phyloP scores from a whole-genome alignment of 2,329 filamentous ascomycete genomes.

The Ampelomyces quisqualis region DNA sequence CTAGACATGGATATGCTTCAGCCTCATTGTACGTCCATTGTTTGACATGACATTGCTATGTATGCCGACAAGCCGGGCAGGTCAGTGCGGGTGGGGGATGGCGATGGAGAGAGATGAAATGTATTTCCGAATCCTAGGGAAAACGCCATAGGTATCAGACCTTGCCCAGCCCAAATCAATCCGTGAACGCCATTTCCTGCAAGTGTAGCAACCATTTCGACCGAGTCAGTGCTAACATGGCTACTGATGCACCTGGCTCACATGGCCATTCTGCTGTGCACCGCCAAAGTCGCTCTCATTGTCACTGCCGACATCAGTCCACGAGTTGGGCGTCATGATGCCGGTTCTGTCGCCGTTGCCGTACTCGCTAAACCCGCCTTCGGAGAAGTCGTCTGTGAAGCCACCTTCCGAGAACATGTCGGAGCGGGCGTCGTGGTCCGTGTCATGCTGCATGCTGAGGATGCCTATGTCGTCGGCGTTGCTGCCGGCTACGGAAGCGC shows the following conservation, averaged over 20 bases:
- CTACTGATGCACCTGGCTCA: constrained; percentile 34
- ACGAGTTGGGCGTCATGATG: constrained; percentile 41
- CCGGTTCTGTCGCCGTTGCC: constrained; percentile 26
- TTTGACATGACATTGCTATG: no score
- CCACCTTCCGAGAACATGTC: constrained; percentile 40
- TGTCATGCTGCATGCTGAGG: constrained; percentile 38
- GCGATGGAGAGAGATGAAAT: no score
- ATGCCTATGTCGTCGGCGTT: constrained; percentile 40
- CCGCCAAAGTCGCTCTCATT: constrained; percentile 44
- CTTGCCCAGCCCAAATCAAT: background rate
- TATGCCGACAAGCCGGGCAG: no score
- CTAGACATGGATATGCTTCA: background rate
- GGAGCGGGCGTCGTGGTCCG: constrained; percentile 38
- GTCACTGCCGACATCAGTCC: constrained; percentile 46
- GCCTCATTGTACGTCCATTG: background rate
- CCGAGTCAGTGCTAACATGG: background rate
- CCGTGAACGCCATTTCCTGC: constrained; percentile 42
- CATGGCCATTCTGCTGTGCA: constrained; percentile 25
- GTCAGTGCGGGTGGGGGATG: no score
- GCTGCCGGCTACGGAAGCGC: constrained; percentile 32
- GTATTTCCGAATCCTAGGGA: background rate
- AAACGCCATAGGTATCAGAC: background rate
- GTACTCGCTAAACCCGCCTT: constrained; percentile 37
- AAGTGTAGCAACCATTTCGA: background rate
- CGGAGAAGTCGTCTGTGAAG: constrained; percentile 40